phyloP scores from a whole-genome alignment of 73 alveolate species.

The Tetrahymena malaccensis region DNA sequence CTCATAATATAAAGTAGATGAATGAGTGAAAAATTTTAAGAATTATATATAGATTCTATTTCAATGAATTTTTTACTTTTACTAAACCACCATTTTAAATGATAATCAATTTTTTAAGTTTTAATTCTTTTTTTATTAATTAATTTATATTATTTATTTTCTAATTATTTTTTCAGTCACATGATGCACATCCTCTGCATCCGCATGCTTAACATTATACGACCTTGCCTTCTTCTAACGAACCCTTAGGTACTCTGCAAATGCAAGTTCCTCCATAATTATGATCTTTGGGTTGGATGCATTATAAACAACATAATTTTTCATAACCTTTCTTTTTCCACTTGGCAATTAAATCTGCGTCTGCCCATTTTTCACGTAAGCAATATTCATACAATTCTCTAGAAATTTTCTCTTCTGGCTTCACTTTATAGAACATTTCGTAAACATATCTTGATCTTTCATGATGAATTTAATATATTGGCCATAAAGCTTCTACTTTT shows the following conservation, averaged over 20 bases:
- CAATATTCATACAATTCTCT: conserved; percentile 94
- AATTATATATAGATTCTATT: background rate
- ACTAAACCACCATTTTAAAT: background rate
- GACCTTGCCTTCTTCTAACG: conserved; percentile 89
- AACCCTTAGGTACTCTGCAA: conserved; percentile 97
- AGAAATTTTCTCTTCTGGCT: conserved; percentile 63
- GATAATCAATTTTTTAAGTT: too few species aligned
- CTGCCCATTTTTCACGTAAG: conserved; percentile 88
- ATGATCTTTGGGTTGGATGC: conserved; percentile 82
- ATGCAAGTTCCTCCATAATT: conserved; percentile 88
- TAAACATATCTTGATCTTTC: conserved; percentile 89
- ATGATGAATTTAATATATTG: conserved; percentile 89
- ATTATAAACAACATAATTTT: conserved; percentile 92
- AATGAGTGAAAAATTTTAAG: background rate
- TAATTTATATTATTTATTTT: background rate
- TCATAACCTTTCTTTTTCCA: conserved; percentile 98
- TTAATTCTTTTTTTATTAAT: background rate
- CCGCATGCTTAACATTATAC: conserved; percentile 97
- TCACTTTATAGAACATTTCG: conserved; percentile 80
- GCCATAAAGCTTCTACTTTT: conserved; percentile 95
- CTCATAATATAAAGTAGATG: background rate
- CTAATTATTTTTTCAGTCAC: conserved; percentile 66
- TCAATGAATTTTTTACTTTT: background rate
- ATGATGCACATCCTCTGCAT: conserved; percentile 97
- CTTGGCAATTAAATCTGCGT: conserved; percentile 94